Evolutionary conservation across 306 rosid genomes (phyloP), one percentile per base, ranked within the genome.

Genomic region (Rosa lucieae): DNA sequence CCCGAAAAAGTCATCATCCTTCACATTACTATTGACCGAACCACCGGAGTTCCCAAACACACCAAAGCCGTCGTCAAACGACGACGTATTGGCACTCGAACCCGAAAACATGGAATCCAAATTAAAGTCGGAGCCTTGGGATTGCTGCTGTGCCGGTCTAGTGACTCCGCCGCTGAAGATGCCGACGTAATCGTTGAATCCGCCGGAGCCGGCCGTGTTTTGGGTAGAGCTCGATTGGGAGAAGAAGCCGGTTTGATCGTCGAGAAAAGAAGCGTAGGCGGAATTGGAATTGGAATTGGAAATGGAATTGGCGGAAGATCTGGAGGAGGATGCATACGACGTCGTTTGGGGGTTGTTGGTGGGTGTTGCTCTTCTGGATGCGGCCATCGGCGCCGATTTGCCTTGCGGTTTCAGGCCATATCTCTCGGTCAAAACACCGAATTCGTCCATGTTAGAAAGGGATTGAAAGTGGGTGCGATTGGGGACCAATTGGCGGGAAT

Each of bases 361-460:
- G 72, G 72, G 0, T 13, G 67, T 5, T 8, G 46, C 15, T 5
- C 23, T 2, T 37, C 72, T 17, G 11, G 72, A 67, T 0, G 72
- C 72, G 49, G 72, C 72, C 71, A 67, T 67, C 26, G 72, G 72
- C 6, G 49, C 48, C 72, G 72, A 67, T 40, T 67, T 67, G 14
- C 72, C 72, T 40, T 67, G 72, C 6, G 49, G 72, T 83, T 78
- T 67, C 39, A 78, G 49, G 81, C 62, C 99, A 67, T 49, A 90
- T 55, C 87, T 76, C 80, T 91, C 89, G 5, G 99, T 95, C 21
- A 95, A 83, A 40, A 95, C 97, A 9, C 96, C 98, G 44, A 95
- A 95, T 76, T 95, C 91, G 84, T 95, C 99, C 99, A 95, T 95
- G 37, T 72, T 10, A 0, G 37, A 32, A 2, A 32, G 37, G 37